Conservation (phyloP, 768 basidiomycete species). For the Pulveroboletus sp. region DNA sequence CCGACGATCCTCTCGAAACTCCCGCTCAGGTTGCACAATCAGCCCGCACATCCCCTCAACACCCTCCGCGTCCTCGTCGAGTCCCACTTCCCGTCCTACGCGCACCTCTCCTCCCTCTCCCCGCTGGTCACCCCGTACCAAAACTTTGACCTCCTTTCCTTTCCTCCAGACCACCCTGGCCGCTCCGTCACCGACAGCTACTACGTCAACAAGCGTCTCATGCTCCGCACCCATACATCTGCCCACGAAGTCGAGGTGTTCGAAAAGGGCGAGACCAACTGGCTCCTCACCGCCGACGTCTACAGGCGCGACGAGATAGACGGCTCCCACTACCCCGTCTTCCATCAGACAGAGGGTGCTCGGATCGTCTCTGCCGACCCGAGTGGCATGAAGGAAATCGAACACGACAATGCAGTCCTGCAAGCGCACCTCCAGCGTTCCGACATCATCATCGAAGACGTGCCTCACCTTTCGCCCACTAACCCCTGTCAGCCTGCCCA, state of each 20-base stretch:
- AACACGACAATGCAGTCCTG: constrained; percentile 69
- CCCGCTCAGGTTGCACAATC: constrained; percentile 68
- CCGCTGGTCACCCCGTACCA: constrained; percentile 87
- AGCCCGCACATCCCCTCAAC: constrained; percentile 79
- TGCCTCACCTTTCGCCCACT: constrained; percentile 63
- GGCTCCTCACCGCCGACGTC: constrained; percentile 95
- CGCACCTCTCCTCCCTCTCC: constrained; percentile 73
- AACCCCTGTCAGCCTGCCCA: constrained; percentile 85
- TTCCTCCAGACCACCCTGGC: constrained; percentile 91
- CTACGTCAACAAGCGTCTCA: constrained; percentile 85
- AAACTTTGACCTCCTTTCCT: constrained; percentile 97
- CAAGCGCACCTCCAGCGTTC: constrained; percentile 57
- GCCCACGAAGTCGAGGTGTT: constrained; percentile 97
- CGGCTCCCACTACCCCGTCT: constrained; percentile 93
- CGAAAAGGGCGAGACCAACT: constrained; percentile 66
- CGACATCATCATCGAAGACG: constrained; percentile 85
- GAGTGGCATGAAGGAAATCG: constrained; percentile 57
- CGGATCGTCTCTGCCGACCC: constrained; percentile 67
- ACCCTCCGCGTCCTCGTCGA: constrained; percentile 85
- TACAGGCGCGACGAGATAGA: constrained; percentile 99
- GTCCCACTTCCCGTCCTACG: constrained; percentile 74
- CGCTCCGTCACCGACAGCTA: constrained; percentile 90
- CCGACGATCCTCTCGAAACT: constrained; percentile 83
- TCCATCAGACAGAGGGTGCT: constrained; percentile 98
- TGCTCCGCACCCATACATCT: constrained; percentile 98